phyloP scores from a whole-genome alignment of 345 rosid genomes.

The Eucalyptus regnans region DNA sequence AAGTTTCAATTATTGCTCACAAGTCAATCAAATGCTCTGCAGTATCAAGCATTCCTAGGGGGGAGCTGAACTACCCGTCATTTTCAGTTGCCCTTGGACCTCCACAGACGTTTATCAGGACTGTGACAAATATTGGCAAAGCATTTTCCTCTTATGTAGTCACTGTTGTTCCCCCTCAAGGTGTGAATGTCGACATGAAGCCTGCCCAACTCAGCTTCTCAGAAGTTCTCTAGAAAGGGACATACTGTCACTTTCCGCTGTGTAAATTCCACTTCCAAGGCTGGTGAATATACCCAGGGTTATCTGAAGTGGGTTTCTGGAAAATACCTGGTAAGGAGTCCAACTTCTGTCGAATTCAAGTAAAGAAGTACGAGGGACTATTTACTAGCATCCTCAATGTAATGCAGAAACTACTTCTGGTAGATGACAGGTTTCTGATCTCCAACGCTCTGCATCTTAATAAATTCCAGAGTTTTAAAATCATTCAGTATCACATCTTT shows the following conservation, averaged over 20 bases:
- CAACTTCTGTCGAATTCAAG: constrained; percentile 12
- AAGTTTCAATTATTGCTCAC: neutral
- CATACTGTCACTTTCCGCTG: constrained; percentile 18
- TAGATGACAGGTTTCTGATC: too few relatives aligned
- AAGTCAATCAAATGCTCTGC: constrained; percentile 4
- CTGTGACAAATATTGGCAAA: constrained; percentile 34
- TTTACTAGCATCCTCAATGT: too few relatives aligned
- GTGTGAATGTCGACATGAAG: constrained; percentile 15
- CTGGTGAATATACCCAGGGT: constrained; percentile 15
- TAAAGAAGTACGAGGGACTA: neutral
- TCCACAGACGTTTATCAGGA: constrained; percentile 26
- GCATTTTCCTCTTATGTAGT: constrained; percentile 5
- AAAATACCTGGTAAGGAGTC: constrained; percentile 19
- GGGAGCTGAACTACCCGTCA: constrained; percentile 37
- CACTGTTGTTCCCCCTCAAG: constrained; percentile 21
- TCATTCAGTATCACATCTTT: neutral
- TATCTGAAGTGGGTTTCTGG: constrained; percentile 24
- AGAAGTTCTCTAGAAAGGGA: constrained; percentile 17
- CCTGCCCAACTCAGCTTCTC: constrained; percentile 25
- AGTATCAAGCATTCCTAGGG: neutral
- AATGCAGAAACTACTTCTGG: too few relatives aligned
- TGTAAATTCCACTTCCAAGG: neutral
- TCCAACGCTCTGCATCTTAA: too few relatives aligned
- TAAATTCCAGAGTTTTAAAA: neutral
- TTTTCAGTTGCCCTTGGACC: constrained; percentile 32